Percentiles rank a stretch among this genome's conserved stretches.
Evolutionary conservation across 2,329 filamentous ascomycete genomes (phyloP).

Genomic region (Domatiomyces catenatus): DNA sequence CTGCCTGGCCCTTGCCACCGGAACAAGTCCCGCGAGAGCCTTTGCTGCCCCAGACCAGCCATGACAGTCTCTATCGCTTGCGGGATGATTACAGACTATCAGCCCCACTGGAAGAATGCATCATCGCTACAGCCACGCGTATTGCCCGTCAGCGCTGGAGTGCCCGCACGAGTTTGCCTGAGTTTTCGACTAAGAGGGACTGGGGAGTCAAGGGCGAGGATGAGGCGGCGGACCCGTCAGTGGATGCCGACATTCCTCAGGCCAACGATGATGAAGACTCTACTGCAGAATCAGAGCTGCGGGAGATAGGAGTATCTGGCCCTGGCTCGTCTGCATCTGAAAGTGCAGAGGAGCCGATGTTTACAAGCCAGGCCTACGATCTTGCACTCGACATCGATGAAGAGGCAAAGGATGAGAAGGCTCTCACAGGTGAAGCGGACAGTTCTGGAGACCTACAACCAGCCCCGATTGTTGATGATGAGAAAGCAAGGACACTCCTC

Average conservation of each 20-base stretch:
- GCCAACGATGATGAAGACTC: slow-evolving; percentile 1
- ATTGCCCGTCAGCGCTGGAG: slow-evolving; percentile 48
- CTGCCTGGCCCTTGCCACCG: slow-evolving; percentile 64
- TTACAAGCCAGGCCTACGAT: slow-evolving; percentile 8
- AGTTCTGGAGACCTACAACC: slow-evolving; percentile 25
- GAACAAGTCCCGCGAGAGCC: slow-evolving; percentile 44
- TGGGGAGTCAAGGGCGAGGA: background rate
- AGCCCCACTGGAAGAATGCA: slow-evolving; percentile 45
- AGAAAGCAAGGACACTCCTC: slow-evolving; percentile 48
- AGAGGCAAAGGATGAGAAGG: slow-evolving; percentile 12
- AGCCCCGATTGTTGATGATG: slow-evolving; percentile 54
- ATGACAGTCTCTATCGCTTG: slow-evolving; percentile 1
- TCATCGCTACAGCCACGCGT: slow-evolving; percentile 51
- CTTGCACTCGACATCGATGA: slow-evolving; percentile 3
- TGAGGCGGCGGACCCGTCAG: background rate
- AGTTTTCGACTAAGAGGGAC: background rate
- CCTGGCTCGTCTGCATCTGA: background rate
- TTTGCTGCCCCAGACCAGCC: slow-evolving; percentile 28
- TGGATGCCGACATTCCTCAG: background rate
- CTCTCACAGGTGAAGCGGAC: background rate
- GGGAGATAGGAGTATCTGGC: background rate
- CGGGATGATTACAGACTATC: background rate
- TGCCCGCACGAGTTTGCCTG: background rate
- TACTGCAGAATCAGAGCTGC: background rate
- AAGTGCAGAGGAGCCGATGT: slow-evolving; percentile 3